Evolutionary conservation across 164 flowering plant species (phyloP).

Genomic region (Kalanchoe fedtschenkoi): DNA sequence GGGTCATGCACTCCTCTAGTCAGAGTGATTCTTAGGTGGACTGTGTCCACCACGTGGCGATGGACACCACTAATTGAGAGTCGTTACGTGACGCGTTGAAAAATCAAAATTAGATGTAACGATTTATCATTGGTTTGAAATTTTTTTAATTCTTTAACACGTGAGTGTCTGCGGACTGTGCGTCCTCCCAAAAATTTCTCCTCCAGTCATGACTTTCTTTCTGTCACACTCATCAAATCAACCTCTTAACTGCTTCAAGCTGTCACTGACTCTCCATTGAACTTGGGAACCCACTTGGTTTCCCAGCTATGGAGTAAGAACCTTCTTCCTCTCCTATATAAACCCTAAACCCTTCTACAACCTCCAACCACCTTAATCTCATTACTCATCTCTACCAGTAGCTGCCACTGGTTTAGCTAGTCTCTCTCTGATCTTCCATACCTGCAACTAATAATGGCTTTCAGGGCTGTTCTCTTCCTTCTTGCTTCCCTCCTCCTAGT

Average conservation of each 20-base stretch:
- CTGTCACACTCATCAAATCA: neutral
- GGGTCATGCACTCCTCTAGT: no score
- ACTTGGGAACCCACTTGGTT: neutral
- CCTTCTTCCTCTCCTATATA: slow-evolving; percentile 3
- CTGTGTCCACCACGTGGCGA: no score
- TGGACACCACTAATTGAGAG: no score
- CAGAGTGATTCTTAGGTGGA: no score
- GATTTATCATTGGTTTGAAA: no score
- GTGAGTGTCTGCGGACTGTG: no score
- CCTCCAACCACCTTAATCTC: neutral
- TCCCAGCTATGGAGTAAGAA: neutral
- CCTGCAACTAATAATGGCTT: slow-evolving; percentile 19
- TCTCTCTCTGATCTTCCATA: neutral
- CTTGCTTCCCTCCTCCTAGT: slow-evolving; percentile 21
- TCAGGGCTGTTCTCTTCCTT: slow-evolving; percentile 19
- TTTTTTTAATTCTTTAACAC: no score
- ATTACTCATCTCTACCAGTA: no score
- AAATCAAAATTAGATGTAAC: no score
- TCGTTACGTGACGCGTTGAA: no score
- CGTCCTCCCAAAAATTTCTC: no score
- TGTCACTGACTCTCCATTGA: slow-evolving; percentile 1
- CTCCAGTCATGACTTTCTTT: no score
- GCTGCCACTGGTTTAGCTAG: neutral
- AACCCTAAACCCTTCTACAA: neutral
- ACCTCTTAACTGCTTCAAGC: neutral